phyloP scores from a whole-genome alignment of 1,284 basidiomycete species.

The Singerocomus inundabilis region DNA sequence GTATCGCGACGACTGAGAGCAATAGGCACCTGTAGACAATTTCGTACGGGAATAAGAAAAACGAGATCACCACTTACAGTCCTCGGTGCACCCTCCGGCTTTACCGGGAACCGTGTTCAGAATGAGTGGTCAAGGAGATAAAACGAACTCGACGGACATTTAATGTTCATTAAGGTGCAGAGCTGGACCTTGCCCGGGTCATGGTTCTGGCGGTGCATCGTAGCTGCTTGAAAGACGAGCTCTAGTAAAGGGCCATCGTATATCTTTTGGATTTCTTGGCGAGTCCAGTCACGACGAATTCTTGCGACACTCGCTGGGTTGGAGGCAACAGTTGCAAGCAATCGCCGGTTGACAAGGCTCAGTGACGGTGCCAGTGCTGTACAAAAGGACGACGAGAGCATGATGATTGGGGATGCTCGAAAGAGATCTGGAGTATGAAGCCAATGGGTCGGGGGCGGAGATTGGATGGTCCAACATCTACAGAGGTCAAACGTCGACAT shows the following conservation, averaged over 20 bases:
- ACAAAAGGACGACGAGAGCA: constrained; percentile 13
- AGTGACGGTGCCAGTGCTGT: constrained; percentile 8
- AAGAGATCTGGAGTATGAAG: neutral
- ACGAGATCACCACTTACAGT: constrained; percentile 59
- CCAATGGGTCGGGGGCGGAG: constrained; percentile 4
- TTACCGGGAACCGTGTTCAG: constrained; percentile 4
- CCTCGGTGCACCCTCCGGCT: constrained; percentile 95
- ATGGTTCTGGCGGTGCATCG: constrained; percentile 84
- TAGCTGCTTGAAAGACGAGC: constrained; percentile 80
- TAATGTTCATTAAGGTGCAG: constrained; percentile 99
- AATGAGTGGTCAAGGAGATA: constrained; percentile 15
- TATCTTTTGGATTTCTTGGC: constrained; percentile 70
- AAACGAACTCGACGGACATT: constrained; percentile 62
- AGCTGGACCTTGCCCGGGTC: constrained; percentile 91
- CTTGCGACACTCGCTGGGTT: constrained; percentile 29
- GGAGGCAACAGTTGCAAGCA: constrained; percentile 61
- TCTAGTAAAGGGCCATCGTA: constrained; percentile 83
- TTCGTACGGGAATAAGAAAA: neutral
- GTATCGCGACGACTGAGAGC: constrained; percentile 94
- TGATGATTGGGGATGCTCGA: constrained; percentile 2
- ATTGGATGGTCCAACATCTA: no score
- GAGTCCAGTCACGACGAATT: constrained; percentile 60
- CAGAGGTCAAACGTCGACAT: no score
- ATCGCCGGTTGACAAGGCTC: constrained; percentile 35
- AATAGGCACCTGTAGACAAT: constrained; percentile 77